These are phyloP conservation scores for Mucor piriformis DNA, from an alignment of 371 early-diverging fungal species.

Conservation along the genomic window DNA sequence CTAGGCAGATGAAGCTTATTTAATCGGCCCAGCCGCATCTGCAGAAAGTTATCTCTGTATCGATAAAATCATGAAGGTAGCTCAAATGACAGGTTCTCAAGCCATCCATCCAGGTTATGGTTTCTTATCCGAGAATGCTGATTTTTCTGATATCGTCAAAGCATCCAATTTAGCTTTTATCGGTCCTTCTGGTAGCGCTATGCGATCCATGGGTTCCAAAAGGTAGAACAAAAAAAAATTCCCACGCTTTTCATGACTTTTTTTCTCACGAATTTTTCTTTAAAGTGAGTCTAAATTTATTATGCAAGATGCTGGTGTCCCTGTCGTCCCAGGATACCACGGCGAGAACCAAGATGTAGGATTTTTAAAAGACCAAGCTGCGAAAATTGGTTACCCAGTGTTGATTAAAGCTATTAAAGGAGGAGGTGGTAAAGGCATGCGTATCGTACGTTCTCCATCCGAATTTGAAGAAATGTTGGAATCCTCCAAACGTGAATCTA, in stretches of 20 bases:
- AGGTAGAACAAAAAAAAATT: conserved; percentile 52
- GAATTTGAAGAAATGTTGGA: conserved; percentile 90
- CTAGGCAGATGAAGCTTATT: conserved; percentile 94
- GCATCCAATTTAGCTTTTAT: conserved; percentile 79
- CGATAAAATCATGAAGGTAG: conserved; percentile 84
- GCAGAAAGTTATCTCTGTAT: conserved; percentile 86
- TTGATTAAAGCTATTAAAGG: conserved; percentile 96
- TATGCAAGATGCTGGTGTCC: conserved; percentile 87
- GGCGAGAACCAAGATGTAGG: conserved; percentile 84
- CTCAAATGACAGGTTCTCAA: conserved; percentile 83
- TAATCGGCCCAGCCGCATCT: conserved; percentile 88
- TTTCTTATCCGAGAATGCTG: conserved; percentile 95
- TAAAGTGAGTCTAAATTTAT: conserved; percentile 87
- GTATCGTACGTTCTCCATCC: conserved; percentile 74
- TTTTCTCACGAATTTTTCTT: conserved; percentile 12
- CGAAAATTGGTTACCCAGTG: conserved; percentile 89
- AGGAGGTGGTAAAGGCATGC: conserved; percentile 98
- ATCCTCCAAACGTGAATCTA: conserved; percentile 83
- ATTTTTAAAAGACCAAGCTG: conserved; percentile 79
- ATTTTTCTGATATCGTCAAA: conserved; percentile 81
- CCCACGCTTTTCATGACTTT: conserved; percentile 9
- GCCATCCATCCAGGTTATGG: conserved; percentile 97
- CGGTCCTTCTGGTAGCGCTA: conserved; percentile 92
- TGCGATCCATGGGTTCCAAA: conserved; percentile 95
- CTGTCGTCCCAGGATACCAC: conserved; percentile 94